A percentile compares a stretch with the other conserved stretches of the same genome.
These are phyloP conservation scores for Mortierella sp. DNA, from an alignment of 371 early-diverging fungal genomes.

Conservation along the genomic window DNA sequence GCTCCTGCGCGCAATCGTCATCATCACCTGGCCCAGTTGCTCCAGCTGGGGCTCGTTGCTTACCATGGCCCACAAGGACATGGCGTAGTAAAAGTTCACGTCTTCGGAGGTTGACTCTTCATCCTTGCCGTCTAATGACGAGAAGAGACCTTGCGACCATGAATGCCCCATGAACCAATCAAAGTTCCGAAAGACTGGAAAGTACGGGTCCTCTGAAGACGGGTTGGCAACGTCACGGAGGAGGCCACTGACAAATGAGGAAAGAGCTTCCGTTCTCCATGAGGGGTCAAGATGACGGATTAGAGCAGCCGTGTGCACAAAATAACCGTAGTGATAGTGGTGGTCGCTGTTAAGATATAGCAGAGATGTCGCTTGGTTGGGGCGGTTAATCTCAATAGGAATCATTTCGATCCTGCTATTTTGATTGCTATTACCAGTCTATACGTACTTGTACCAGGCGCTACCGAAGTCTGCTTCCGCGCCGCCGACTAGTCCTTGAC, in stretches of 20 bases:
- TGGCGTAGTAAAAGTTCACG: conserved; percentile 79
- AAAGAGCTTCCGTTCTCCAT: conserved; percentile 57
- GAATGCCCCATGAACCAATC: conserved; percentile 86
- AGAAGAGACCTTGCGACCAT: conserved; percentile 82
- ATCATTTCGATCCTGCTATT: background rate
- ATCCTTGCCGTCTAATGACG: conserved; percentile 75
- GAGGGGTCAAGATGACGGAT: conserved; percentile 70
- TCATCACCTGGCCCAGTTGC: conserved; percentile 59
- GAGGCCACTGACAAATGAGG: conserved; percentile 47
- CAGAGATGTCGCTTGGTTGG: too few relatives aligned
- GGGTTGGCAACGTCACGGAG: conserved; percentile 80
- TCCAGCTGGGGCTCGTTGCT: conserved; percentile 56
- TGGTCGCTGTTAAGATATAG: conserved; percentile 65
- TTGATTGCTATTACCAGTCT: background rate
- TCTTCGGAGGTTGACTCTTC: conserved; percentile 84
- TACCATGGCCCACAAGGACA: conserved; percentile 71
- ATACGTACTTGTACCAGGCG: conserved; percentile 63
- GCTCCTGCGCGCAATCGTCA: conserved; percentile 68
- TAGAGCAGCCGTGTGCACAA: conserved; percentile 71
- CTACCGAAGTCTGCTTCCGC: conserved; percentile 66
- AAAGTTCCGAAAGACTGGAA: conserved; percentile 74
- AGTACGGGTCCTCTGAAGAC: conserved; percentile 61
- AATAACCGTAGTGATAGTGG: conserved; percentile 87
- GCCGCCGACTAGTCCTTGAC: conserved; percentile 56
- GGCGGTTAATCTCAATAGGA: too few relatives aligned